A percentile compares a stretch with the other conserved stretches of the same genome.
phyloP scores from a whole-genome alignment of 1,139 yeast genomes.

The Candida glucosophila region DNA sequence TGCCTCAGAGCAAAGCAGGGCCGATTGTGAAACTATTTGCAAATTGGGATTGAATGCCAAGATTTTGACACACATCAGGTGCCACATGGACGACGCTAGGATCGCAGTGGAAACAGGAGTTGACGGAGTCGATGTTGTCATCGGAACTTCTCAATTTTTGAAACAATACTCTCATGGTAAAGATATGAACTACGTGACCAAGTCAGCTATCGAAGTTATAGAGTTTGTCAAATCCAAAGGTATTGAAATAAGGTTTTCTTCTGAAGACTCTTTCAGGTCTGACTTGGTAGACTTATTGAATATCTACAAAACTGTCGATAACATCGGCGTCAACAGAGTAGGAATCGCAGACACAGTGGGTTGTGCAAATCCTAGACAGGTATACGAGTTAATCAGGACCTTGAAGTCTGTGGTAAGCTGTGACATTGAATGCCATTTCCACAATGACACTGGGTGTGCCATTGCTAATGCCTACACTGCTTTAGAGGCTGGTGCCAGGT shows the following conservation, averaged over 20 bases:
- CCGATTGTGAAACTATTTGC: constrained; percentile 51
- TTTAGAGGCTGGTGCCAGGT: constrained; percentile 58
- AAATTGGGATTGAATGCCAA: constrained; percentile 47
- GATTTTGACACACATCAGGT: constrained; percentile 49
- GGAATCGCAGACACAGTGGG: constrained; percentile 59
- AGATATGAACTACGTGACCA: constrained; percentile 46
- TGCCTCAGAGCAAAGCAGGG: constrained; percentile 48
- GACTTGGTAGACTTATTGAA: constrained; percentile 50
- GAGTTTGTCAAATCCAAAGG: constrained; percentile 52
- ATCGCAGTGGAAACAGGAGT: constrained; percentile 55
- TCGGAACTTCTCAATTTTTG: constrained; percentile 49
- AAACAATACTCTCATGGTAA: constrained; percentile 47
- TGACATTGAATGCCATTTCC: constrained; percentile 55
- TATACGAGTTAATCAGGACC: constrained; percentile 50
- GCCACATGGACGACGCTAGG: constrained; percentile 53
- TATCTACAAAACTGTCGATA: constrained; percentile 49
- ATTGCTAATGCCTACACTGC: constrained; percentile 57
- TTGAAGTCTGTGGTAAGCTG: constrained; percentile 47
- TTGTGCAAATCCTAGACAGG: constrained; percentile 55
- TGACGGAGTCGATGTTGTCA: constrained; percentile 53
- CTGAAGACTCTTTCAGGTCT: constrained; percentile 52
- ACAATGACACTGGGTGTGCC: constrained; percentile 56
- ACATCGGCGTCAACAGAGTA: constrained; percentile 51
- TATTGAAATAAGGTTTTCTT: constrained; percentile 46
- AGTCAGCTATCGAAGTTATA: constrained; percentile 47